A percentile compares a stretch with the other conserved stretches of the same genome.
Evolutionary conservation across 371 early-diverging fungal species (phyloP).

Genomic region (Rhizopus microsporus): DNA sequence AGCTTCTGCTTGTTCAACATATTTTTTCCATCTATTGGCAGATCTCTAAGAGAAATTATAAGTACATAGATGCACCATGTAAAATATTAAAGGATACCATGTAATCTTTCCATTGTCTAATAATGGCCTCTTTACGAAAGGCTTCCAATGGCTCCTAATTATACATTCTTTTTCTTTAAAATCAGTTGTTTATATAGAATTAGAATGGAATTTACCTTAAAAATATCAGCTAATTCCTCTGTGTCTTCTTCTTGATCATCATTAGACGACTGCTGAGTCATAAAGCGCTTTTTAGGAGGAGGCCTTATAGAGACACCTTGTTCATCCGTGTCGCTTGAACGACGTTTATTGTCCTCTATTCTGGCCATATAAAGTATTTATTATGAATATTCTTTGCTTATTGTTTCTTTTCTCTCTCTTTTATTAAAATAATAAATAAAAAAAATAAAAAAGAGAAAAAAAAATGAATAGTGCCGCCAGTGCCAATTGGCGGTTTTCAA

Average conservation of each 20-base stretch:
- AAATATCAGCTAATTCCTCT: constrained; percentile 24
- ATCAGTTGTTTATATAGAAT: background rate
- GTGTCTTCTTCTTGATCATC: constrained; percentile 15
- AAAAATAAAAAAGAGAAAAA: constrained; percentile 5
- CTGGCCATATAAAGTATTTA: constrained; percentile 17
- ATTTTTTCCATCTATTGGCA: constrained; percentile 20
- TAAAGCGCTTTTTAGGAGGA: constrained; percentile 30
- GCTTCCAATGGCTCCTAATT: constrained; percentile 33
- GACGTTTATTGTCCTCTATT: constrained; percentile 33
- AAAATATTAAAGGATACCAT: constrained; percentile 12
- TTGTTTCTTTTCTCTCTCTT: too few relatives aligned
- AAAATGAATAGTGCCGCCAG: background rate
- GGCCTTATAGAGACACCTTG: constrained; percentile 28
- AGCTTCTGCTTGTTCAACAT: constrained; percentile 20
- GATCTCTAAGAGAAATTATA: constrained; percentile 22
- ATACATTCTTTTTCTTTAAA: background rate
- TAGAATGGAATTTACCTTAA: constrained; percentile 17
- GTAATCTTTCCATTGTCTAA: constrained; percentile 36
- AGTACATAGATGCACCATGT: background rate
- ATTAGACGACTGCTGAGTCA: constrained; percentile 23
- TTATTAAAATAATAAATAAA: constrained; percentile 1
- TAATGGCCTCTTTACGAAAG: constrained; percentile 31
- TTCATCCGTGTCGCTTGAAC: constrained; percentile 30
- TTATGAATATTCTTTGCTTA: background rate
- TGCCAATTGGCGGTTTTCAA: background rate